Base-by-base conservation (phyloP, 2,329 filamentous ascomycete genomes). In the Aspergillus tanneri region DNA sequence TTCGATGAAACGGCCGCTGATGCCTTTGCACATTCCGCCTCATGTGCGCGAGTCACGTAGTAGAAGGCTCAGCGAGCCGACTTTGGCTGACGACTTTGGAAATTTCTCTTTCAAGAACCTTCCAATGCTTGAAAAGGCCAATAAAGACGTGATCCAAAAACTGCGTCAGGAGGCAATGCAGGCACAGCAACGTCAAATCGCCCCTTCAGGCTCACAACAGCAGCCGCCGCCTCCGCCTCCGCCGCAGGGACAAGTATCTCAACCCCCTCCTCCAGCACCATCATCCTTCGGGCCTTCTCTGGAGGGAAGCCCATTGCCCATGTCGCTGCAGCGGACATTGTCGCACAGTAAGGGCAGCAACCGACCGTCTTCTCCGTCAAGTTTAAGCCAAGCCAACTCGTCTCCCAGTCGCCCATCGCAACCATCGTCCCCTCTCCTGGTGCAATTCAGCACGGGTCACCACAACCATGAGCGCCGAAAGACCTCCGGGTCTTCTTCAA, bases 91-190 rank as follows among this genome's bases (percentile, higher is more conserved):
- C 67, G 95, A 99, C 66, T 99, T 99, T 75, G 93, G 93, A 24
- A 90, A 84, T 54, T 99, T 99, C 70, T 84, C 90, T 30, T 99
- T 96, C 78, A 99, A 99, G 74, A 99, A 99, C 61, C 74, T 99
- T 40, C 91, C 92, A 0, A 92, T 97, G 16, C 78, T 99, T 14
- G 93, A 97, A 62, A 97, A 96, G 69, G 93, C 93, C 46, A 99
- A 99, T 72, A 99, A 99, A 67, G 93, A 99, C 62, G 90, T 97
- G 23, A 96, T 99, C 24, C 91, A 97, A 62, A 97, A 97, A 68
- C 77, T 99, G 48, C 85, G 91, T 9, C 90, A 91, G 18, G 91
- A 97, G 69, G 91, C 93, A 3, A 79, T 96, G 73, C 90, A 86
- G 60, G 77, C 79, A 27, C 82, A 84, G 58, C 77, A 77, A 52